These are phyloP conservation scores for Termitomyces sp. DNA, from an alignment of 768 basidiomycete species.

Conservation along the genomic window DNA sequence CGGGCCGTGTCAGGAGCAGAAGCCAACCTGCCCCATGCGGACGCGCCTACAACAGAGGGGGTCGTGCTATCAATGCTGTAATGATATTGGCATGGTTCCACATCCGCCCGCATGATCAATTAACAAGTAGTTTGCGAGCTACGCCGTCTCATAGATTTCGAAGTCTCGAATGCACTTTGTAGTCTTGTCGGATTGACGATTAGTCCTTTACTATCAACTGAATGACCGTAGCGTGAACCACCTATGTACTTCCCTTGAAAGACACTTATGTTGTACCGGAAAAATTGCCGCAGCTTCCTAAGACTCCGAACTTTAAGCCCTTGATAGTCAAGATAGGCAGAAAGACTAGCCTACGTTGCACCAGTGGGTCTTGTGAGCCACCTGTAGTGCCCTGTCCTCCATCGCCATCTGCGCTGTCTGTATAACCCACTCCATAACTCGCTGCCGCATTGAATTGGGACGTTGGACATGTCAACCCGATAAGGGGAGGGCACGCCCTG, in stretches of 20 bases:
- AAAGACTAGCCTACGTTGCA: constrained; percentile 39
- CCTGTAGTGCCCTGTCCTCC: constrained; percentile 48
- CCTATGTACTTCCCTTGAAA: not conserved
- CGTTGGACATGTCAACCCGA: constrained; percentile 67
- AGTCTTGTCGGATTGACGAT: not conserved
- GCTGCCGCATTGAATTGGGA: constrained; percentile 51
- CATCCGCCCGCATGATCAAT: no score
- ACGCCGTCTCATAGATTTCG: no score
- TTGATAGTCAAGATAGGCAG: not conserved
- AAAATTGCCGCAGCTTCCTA: not conserved
- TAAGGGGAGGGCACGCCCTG: constrained; percentile 70
- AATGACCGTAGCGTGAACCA: no score
- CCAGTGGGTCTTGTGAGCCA: constrained; percentile 61
- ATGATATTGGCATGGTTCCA: no score
- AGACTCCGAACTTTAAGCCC: not conserved
- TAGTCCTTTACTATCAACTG: not conserved
- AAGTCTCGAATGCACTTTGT: not conserved
- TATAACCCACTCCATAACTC: constrained; percentile 75
- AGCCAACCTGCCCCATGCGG: no score
- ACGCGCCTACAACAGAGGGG: not conserved
- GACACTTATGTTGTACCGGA: not conserved
- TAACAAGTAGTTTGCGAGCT: no score
- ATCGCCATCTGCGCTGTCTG: constrained; percentile 50
- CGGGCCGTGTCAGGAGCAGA: no score
- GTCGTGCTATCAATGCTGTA: not conserved